A percentile compares a stretch with the other conserved stretches of the same genome.
Evolutionary conservation across 768 basidiomycete genomes (phyloP).

Genomic region (Xanthoconium purpureum): DNA sequence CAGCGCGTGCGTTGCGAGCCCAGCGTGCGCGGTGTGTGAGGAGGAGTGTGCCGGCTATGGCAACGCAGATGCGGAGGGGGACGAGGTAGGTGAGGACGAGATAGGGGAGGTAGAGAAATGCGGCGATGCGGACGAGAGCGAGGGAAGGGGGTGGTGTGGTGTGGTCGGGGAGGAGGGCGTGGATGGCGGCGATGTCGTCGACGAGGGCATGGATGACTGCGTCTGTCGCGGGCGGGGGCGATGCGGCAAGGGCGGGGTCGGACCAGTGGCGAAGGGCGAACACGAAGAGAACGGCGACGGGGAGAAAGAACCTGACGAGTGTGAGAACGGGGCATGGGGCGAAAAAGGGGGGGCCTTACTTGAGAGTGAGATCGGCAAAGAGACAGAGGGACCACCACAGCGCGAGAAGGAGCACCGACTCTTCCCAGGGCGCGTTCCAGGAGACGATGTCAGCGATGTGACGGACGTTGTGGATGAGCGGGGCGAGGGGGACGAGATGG

Average conservation of each 20-base stretch:
- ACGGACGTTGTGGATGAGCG: conserved; percentile 45
- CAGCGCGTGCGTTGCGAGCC: conserved; percentile 50
- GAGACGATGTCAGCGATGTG: conserved; percentile 46
- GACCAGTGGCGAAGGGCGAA: conserved; percentile 33
- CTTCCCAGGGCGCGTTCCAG: conserved; percentile 58
- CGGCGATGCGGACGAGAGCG: conserved; percentile 53
- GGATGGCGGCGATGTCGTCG: conserved; percentile 64
- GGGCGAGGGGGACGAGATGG: conserved; percentile 61
- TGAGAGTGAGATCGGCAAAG: conserved; percentile 47
- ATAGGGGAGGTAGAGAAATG: conserved; percentile 61
- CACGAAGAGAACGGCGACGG: conserved; percentile 44
- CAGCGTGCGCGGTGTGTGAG: conserved; percentile 69
- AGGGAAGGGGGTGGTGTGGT: conserved; percentile 28
- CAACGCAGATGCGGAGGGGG: conserved; percentile 59
- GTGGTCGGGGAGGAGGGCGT: conserved; percentile 50
- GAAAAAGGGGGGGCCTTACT: conserved; percentile 33
- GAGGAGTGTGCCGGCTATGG: conserved; percentile 53
- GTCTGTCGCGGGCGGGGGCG: conserved; percentile 49
- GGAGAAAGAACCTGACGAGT: conserved; percentile 54
- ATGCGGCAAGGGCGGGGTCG: conserved; percentile 13
- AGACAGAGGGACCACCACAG: conserved; percentile 79
- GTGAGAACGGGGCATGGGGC: not conserved
- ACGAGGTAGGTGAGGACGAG: conserved; percentile 61
- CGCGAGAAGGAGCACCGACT: conserved; percentile 64
- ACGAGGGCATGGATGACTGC: conserved; percentile 50